Evolutionary conservation across 116 monocot genomes (phyloP).

Genomic region (Trichopus zeylanicus): DNA sequence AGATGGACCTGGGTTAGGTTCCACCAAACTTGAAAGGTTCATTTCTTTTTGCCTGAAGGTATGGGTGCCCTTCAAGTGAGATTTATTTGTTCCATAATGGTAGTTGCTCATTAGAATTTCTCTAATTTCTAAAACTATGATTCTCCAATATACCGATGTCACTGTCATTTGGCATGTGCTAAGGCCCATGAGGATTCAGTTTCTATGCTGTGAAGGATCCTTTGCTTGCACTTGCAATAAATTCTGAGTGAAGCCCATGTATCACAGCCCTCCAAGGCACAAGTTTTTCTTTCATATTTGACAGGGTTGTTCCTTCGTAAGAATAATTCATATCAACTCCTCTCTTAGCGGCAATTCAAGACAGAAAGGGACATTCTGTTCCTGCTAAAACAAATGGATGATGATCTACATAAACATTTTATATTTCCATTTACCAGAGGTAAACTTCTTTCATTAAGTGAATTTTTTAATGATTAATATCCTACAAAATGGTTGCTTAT

Average conservation of each 20-base stretch:
- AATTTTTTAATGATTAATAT: background rate
- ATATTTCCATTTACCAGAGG: conserved; percentile 73
- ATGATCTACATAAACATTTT: conserved; percentile 66
- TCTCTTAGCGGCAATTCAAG: conserved; percentile 34
- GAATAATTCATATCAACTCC: background rate
- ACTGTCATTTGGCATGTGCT: background rate
- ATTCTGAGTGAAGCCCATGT: conserved; percentile 70
- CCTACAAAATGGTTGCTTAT: no score
- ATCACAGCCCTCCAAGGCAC: background rate
- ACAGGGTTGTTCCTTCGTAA: background rate
- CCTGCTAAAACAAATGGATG: conserved; percentile 67
- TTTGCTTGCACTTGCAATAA: conserved; percentile 89
- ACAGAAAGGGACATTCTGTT: conserved; percentile 31
- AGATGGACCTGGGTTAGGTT: conserved; percentile 69
- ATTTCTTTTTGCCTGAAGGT: conserved; percentile 75
- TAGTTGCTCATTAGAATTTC: background rate
- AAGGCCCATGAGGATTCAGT: conserved; percentile 88
- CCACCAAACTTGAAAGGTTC: conserved; percentile 75
- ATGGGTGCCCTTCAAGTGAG: conserved; percentile 2
- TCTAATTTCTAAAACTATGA: background rate
- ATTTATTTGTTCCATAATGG: background rate
- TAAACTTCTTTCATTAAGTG: background rate
- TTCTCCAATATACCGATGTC: conserved; percentile 2
- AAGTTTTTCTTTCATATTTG: background rate
- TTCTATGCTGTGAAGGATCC: conserved; percentile 84